These are phyloP conservation scores for Dryas octopetala DNA, from an alignment of 306 rosid genomes.

Conservation along the genomic window DNA sequence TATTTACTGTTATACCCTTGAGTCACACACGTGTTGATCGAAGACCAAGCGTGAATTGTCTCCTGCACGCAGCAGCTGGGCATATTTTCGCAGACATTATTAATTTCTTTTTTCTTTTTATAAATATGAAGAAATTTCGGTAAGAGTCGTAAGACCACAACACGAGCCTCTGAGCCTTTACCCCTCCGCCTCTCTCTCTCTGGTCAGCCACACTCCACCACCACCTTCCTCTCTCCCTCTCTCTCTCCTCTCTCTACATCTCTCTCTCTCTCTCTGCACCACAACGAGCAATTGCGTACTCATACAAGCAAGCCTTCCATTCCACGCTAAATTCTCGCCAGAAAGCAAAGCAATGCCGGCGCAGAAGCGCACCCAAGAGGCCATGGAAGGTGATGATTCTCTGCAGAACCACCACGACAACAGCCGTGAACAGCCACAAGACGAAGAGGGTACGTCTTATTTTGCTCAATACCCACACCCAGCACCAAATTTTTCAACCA, in stretches of 20 bases:
- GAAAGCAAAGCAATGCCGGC: slow-evolving; percentile 62
- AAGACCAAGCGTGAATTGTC: neutral
- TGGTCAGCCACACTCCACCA: slow-evolving; percentile 28
- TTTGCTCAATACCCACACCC: slow-evolving; percentile 22
- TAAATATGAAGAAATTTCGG: slow-evolving; percentile 18
- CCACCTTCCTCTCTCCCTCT: slow-evolving; percentile 13
- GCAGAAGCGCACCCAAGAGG: slow-evolving; percentile 49
- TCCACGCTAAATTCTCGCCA: slow-evolving; percentile 23
- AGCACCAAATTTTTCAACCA: slow-evolving; percentile 14
- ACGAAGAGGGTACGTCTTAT: slow-evolving; percentile 51
- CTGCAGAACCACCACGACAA: slow-evolving; percentile 23
- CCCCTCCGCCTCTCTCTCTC: slow-evolving; percentile 34
- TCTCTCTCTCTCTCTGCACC: slow-evolving; percentile 1
- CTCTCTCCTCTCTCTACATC: neutral
- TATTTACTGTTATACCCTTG: neutral
- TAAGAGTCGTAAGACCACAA: slow-evolving; percentile 7
- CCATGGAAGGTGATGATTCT: slow-evolving; percentile 37
- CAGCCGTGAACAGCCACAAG: slow-evolving; percentile 33
- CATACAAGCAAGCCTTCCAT: neutral
- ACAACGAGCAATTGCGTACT: neutral
- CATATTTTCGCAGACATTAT: neutral
- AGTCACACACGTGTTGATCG: slow-evolving; percentile 10
- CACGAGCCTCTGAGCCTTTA: slow-evolving; percentile 30
- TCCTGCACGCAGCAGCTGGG: neutral
- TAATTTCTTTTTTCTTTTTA: neutral